Evolutionary conservation across 768 basidiomycete genomes (phyloP), one percentile per base, ranked within the genome.

Genomic region (Psilocybe azurescens): DNA sequence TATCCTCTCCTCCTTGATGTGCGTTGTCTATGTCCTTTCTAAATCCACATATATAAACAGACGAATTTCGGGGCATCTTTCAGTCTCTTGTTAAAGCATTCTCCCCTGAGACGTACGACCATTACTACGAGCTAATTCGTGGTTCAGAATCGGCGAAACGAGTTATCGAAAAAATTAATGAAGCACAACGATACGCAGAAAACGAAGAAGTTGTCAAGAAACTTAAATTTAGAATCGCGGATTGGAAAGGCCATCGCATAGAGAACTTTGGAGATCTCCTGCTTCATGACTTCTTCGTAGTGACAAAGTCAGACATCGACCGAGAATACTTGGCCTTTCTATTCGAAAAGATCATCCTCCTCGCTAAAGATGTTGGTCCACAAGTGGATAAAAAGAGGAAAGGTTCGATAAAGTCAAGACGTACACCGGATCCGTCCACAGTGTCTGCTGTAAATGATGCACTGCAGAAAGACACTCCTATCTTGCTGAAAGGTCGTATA

Each of bases 1-100:
- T 53, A 53, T 14, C 14, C 52, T 33, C 52, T 53, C 16, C 52
- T 53, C 9, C 33, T 36, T 38, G 52, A 53, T 10, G 52, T 53
- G 29, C 10, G 33, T 11, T 5, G 11, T 2, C 24, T 16, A 8
- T 52, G 2, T 11, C 20, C 8, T 10, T 3, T 32, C 30, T 32
- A 28, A 50, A 50, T 28, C 7, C 14, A 14, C 14, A 39, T 39
- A 8, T 8, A 14, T 18, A 30, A 29, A 11, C 51, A 13, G 29
- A 33, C 28, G 7, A 16, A 7, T 14, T 32, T 52, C 7, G 29
- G 29, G 28, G 9, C 11, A 24, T 24, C 9, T 28, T n/a, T 6
- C n/a, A 53, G 52, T 33, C 52, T 36, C 52, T 53, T 36, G 7
- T 53, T 9, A 38, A 53, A 38, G 32, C 52, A 53, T 38, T 33